Percentiles rank a stretch among this genome's conserved stretches.
These are phyloP conservation scores for Pilobolus umbonatus DNA, from an alignment of 192 early-diverging fungal genomes.

Conservation along the genomic window DNA sequence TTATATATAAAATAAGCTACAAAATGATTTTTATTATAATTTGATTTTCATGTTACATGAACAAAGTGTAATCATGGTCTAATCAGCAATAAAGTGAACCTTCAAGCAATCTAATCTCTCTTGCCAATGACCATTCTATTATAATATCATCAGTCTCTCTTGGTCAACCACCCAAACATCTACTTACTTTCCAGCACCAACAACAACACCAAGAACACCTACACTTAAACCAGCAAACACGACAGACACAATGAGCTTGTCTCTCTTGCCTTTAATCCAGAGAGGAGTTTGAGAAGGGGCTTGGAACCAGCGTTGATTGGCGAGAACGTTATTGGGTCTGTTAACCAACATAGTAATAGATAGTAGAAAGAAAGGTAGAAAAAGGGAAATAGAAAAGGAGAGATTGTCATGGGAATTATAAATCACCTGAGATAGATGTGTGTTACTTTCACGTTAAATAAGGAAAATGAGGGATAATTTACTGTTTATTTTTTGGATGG, in stretches of 20 bases:
- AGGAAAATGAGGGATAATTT: no score
- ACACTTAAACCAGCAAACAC: constrained; percentile 20
- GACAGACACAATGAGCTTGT: constrained; percentile 13
- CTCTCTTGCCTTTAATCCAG: constrained; percentile 26
- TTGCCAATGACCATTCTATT: constrained; percentile 10
- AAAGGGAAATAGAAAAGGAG: constrained; percentile 19
- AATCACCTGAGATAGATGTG: constrained; percentile 12
- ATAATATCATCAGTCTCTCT: neutral
- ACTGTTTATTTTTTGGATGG: no score
- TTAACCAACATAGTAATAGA: constrained; percentile 12
- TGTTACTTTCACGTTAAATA: no score
- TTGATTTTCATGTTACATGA: no score
- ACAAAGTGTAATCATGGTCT: no score
- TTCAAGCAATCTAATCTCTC: constrained; percentile 1
- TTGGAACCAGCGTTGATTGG: constrained; percentile 21
- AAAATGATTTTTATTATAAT: constrained; percentile 6
- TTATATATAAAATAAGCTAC: neutral
- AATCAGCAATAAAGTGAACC: no score
- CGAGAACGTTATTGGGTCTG: constrained; percentile 18
- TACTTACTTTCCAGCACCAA: constrained; percentile 19
- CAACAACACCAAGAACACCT: constrained; percentile 12
- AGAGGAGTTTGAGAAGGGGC: constrained; percentile 17
- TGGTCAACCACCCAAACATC: neutral
- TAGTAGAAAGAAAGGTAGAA: constrained; percentile 1
- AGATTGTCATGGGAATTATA: constrained; percentile 5